Base-by-base conservation (phyloP, 192 early-diverging fungal genomes). In the Piromyces sp. region DNA sequence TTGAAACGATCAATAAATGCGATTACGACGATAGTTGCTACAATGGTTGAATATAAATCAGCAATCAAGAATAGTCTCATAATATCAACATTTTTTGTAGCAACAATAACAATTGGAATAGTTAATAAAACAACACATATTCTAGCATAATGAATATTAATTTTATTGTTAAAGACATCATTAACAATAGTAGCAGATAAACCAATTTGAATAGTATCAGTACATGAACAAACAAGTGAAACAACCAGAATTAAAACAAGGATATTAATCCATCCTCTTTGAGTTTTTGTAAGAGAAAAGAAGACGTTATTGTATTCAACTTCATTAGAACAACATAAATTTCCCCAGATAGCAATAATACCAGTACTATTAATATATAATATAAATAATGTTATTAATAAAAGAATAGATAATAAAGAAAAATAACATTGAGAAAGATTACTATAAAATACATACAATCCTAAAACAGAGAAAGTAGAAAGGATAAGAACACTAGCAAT, bases 201-300 rank as follows among this genome's bases (percentile, higher is more conserved):
- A 30, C 89, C 93, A n/a, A 88, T 89, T 83, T 93, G 93, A 82
- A 91, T 85, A 17, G 92, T 93, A 82, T 93, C 93, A 22, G 92
- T 89, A 36, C 87, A 84, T 30, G 91, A 91, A 83, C 92, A 92
- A 83, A 90, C 90, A 82, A 93, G 88, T 16, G 91, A 87, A 0
- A 90, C 91, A 15, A 88, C 88, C 36, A 92, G 83, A 78, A 92
- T 86, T 22, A 90, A 85, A 14, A 89, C 90, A 30, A 93, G 80
- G n/a, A 89, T 87, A 6, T 87, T 84, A 17, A 93, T 86, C 93
- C 93, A 93, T 5, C 81, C 84, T 19, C 89, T 83, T 29, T 90
- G 87, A 22, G 89, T 87, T 13, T 84, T 83, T 33, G 92, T 87
- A n/a, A 93, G 85, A n/a, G 90, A 90, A 84, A 93, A 93, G 82